phyloP scores from a whole-genome alignment of 2,329 filamentous ascomycete species.

The Bipolaris gigantea region DNA sequence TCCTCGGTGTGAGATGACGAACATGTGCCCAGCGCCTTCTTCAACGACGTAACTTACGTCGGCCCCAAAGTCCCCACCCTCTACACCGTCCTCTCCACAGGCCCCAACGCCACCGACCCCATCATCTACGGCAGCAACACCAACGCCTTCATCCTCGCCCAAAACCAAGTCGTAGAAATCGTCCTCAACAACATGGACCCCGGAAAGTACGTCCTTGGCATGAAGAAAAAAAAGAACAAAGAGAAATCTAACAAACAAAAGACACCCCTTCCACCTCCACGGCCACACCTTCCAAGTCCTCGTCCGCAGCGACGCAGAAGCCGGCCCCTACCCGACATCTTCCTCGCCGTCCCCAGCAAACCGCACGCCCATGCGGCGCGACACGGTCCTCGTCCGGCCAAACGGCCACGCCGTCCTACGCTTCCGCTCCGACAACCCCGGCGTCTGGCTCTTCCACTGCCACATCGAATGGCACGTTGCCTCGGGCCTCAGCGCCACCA shows the following conservation, averaged over 20 bases:
- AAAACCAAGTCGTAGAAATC: slow-evolving; percentile 70
- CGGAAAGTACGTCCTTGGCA: slow-evolving; percentile 52
- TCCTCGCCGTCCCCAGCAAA: slow-evolving; percentile 11
- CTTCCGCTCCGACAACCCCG: slow-evolving; percentile 57
- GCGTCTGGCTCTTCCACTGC: slow-evolving; percentile 40
- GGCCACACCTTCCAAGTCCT: slow-evolving; percentile 46
- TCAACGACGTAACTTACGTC: slow-evolving; percentile 76
- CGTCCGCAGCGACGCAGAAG: slow-evolving; percentile 37
- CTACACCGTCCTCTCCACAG: slow-evolving; percentile 71
- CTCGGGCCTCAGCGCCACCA: slow-evolving; percentile 55
- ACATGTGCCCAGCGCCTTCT: slow-evolving; percentile 46
- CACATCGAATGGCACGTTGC: slow-evolving; percentile 47
- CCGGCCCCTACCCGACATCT: slow-evolving; percentile 53
- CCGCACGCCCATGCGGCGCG: slow-evolving; percentile 52
- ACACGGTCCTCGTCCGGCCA: slow-evolving; percentile 58
- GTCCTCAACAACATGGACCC: slow-evolving; percentile 75
- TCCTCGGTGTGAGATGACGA: background rate
- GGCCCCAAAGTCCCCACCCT: slow-evolving; percentile 76
- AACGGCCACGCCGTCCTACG: slow-evolving; percentile 59
- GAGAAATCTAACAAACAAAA: slow-evolving; percentile 2
- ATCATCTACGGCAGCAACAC: slow-evolving; percentile 56
- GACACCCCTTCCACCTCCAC: slow-evolving; percentile 72
- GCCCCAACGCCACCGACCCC: slow-evolving; percentile 51
- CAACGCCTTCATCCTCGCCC: slow-evolving; percentile 65
- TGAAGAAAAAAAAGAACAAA: background rate